phyloP scores from a whole-genome alignment of 257 asterid genomes.

The Petunia axillaris region DNA sequence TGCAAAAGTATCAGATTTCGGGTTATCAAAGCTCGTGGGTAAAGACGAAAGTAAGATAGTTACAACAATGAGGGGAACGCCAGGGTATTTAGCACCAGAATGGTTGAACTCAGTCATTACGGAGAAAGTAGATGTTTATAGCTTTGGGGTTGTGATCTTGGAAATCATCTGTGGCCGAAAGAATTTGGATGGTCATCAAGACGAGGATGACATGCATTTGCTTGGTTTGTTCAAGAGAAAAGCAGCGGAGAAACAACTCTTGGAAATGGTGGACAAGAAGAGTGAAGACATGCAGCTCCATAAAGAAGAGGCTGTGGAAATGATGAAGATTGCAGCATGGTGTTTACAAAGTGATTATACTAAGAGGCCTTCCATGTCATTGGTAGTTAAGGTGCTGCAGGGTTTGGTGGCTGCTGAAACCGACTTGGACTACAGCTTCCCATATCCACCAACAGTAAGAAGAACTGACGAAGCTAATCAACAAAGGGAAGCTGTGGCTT shows the following conservation, averaged over 20 bases:
- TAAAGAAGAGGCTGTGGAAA: slow-evolving; percentile 25
- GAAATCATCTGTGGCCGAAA: slow-evolving; percentile 35
- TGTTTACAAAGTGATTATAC: slow-evolving; percentile 32
- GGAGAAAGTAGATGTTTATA: slow-evolving; percentile 33
- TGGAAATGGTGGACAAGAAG: slow-evolving; percentile 27
- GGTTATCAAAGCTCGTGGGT: slow-evolving; percentile 27
- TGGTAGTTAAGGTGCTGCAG: slow-evolving; percentile 32
- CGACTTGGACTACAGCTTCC: slow-evolving; percentile 23
- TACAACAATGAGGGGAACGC: background rate
- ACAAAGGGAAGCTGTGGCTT: background rate
- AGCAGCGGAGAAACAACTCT: slow-evolving; percentile 9
- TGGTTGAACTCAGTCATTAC: slow-evolving; percentile 26
- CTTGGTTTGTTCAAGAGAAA: slow-evolving; percentile 25
- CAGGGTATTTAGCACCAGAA: slow-evolving; percentile 36
- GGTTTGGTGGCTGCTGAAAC: slow-evolving; percentile 27
- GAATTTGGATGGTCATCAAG: slow-evolving; percentile 24
- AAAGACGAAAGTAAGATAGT: slow-evolving; percentile 25
- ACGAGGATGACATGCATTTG: slow-evolving; percentile 21
- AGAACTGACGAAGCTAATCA: background rate
- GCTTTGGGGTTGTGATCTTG: slow-evolving; percentile 32
- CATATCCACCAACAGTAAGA: background rate
- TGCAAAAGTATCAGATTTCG: slow-evolving; percentile 36
- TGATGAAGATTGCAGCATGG: slow-evolving; percentile 34
- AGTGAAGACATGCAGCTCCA: slow-evolving; percentile 24
- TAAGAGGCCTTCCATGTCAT: slow-evolving; percentile 32